phyloP scores from a whole-genome alignment of 257 asterid genomes.

The Gentiana dahurica region DNA sequence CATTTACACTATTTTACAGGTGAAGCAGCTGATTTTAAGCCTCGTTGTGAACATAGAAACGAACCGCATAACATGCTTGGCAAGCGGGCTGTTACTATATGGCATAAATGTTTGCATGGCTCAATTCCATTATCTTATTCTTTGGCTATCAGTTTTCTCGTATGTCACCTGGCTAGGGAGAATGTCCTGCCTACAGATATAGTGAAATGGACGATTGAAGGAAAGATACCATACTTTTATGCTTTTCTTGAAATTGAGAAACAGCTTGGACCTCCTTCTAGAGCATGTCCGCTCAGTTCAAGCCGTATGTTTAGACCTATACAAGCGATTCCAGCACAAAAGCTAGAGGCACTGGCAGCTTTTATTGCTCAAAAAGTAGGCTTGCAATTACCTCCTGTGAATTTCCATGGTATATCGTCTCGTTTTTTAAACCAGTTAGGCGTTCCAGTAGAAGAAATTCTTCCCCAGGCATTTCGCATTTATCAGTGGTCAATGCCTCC shows the following conservation, averaged over 20 bases:
- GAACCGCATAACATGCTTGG: constrained; percentile 63
- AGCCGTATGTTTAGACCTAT: constrained; percentile 64
- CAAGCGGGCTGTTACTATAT: constrained; percentile 41
- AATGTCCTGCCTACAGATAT: constrained; percentile 60
- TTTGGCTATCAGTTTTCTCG: constrained; percentile 60
- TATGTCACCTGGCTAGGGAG: constrained; percentile 72
- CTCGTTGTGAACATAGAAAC: constrained; percentile 14
- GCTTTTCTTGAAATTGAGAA: constrained; percentile 51
- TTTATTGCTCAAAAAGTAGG: constrained; percentile 46
- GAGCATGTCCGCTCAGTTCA: constrained; percentile 46
- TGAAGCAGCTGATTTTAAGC: constrained; percentile 24
- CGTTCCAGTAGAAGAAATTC: constrained; percentile 43
- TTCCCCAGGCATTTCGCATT: constrained; percentile 48
- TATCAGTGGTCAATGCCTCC: constrained; percentile 73
- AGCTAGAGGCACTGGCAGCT: constrained; percentile 63
- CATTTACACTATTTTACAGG: constrained; percentile 26
- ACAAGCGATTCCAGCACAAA: constrained; percentile 40
- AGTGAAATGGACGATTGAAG: constrained; percentile 66
- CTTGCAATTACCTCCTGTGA: constrained; percentile 64
- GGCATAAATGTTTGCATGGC: constrained; percentile 48
- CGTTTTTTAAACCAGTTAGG: constrained; percentile 45
- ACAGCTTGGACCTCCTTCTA: constrained; percentile 42
- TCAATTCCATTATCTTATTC: constrained; percentile 44
- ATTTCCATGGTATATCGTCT: constrained; percentile 58
- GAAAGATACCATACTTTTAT: constrained; percentile 72